These are phyloP conservation scores for Tolypocladium tundrense DNA, from an alignment of 2,329 filamentous ascomycete genomes.

Conservation along the genomic window DNA sequence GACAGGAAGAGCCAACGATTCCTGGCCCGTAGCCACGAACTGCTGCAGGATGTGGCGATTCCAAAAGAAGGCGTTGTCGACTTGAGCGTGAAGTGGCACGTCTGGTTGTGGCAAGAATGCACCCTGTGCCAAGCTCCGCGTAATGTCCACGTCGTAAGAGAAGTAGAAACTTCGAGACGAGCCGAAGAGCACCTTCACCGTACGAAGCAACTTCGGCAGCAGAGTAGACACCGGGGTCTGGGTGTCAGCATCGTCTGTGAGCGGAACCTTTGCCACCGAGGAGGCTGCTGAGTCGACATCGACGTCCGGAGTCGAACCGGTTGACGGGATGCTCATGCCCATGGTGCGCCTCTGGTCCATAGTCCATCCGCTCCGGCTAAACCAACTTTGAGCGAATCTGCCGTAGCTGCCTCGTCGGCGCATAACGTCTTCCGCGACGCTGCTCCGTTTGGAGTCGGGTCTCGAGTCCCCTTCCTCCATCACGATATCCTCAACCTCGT, in stretches of 20 bases:
- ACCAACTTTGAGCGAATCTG: conserved; percentile 83
- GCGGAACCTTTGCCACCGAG: conserved; percentile 18
- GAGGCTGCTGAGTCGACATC: conserved; percentile 9
- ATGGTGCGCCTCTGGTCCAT: conserved; percentile 59
- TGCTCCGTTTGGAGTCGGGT: conserved; percentile 35
- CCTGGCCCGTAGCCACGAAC: conserved; percentile 64
- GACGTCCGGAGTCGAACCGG: conserved; percentile 6
- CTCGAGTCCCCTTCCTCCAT: conserved; percentile 21
- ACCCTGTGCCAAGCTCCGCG: conserved; percentile 44
- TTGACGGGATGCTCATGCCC: conserved; percentile 46
- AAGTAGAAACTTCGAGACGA: conserved; percentile 83
- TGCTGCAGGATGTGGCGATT: conserved; percentile 66
- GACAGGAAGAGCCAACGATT: conserved; percentile 64
- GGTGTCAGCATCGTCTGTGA: conserved; percentile 26
- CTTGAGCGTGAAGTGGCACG: conserved; percentile 56
- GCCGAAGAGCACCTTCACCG: conserved; percentile 74
- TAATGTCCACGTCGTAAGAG: conserved; percentile 90
- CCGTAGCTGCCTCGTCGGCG: conserved; percentile 75
- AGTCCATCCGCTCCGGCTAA: conserved; percentile 75
- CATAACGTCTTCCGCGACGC: conserved; percentile 83
- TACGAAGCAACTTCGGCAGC: conserved; percentile 75
- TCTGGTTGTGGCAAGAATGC: conserved; percentile 10
- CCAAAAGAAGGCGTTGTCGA: conserved; percentile 83
- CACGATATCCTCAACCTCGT: conserved; percentile 34
- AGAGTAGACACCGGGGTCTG: conserved; percentile 33